phyloP scores from a whole-genome alignment of 306 rosid species.

The Corylus americana region DNA sequence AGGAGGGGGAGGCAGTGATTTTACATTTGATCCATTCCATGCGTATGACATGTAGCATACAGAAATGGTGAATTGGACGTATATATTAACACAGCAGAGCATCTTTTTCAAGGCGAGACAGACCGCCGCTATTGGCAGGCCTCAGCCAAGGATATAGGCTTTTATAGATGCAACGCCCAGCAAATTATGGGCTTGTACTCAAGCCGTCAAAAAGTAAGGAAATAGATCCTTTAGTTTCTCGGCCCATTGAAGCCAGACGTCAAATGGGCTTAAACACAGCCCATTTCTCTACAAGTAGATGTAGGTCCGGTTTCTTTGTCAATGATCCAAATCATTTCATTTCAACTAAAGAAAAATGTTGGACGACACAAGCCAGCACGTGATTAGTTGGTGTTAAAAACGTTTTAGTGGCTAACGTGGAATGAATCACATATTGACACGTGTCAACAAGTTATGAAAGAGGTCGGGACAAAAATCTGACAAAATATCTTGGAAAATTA shows the following conservation, averaged over 20 bases:
- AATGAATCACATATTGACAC: too few relatives aligned
- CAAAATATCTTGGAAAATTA: too few relatives aligned
- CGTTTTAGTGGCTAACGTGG: too few relatives aligned
- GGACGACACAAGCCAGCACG: too few relatives aligned
- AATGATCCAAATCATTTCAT: too few relatives aligned
- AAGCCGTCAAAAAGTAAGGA: neutral
- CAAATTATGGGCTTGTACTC: neutral
- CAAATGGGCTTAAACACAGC: too few relatives aligned
- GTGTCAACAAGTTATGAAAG: too few relatives aligned
- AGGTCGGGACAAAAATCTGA: too few relatives aligned
- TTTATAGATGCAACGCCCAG: neutral
- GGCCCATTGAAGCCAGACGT: neutral
- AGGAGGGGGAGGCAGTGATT: neutral
- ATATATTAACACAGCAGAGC: neutral
- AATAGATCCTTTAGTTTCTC: neutral
- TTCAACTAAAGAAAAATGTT: too few relatives aligned
- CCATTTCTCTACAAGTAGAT: too few relatives aligned
- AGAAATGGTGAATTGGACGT: neutral
- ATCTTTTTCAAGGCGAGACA: neutral
- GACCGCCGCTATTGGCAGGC: neutral
- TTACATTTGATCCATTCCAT: neutral
- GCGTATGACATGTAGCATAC: neutral
- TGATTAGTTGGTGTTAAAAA: too few relatives aligned
- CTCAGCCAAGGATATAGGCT: neutral
- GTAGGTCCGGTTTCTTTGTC: too few relatives aligned